Evolutionary conservation across 805 yeast species (phyloP).

Genomic region (Metschnikowia peoriensis): DNA sequence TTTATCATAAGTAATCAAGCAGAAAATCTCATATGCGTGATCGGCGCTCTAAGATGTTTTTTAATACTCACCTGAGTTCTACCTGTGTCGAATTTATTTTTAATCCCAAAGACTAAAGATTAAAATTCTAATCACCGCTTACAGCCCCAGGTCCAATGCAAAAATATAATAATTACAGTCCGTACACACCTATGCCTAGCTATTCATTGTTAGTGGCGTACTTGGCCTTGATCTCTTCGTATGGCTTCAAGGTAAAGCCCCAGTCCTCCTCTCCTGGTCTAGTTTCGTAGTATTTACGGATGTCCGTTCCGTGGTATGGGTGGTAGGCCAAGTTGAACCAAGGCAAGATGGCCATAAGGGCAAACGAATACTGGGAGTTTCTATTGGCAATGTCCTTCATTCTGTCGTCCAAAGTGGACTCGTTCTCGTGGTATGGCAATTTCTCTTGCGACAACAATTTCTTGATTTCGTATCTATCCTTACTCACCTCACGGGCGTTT

Average conservation of each 20-base stretch:
- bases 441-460: slow-evolving; percentile 59
- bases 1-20: too few relatives aligned
- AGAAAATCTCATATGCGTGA: too few relatives aligned
- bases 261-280: slow-evolving; percentile 59
- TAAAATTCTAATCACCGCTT: too few relatives aligned
- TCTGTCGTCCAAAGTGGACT: slow-evolving; percentile 55
- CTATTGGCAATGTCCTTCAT: slow-evolving; percentile 72
- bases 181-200: neutral
- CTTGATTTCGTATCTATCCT: slow-evolving; percentile 74
- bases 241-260: slow-evolving; percentile 53
- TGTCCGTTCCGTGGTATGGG: slow-evolving; percentile 77
- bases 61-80: too few relatives aligned
- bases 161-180: slow-evolving; percentile 4
- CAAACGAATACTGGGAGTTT: slow-evolving; percentile 71
- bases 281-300: slow-evolving; percentile 41
- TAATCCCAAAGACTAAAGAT: too few relatives aligned
- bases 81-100: too few relatives aligned
- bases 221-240: slow-evolving; percentile 45
- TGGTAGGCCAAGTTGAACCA: slow-evolving; percentile 82
- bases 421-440: slow-evolving; percentile 66
- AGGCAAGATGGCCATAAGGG: slow-evolving; percentile 61
- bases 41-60: too few relatives aligned
- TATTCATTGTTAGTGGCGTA: slow-evolving; percentile 20
- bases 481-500: slow-evolving; percentile 64
- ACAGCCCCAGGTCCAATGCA: slow-evolving; percentile 3